Base-by-base conservation (phyloP, 768 basidiomycete species). In the Pisolithus microcarpus region DNA sequence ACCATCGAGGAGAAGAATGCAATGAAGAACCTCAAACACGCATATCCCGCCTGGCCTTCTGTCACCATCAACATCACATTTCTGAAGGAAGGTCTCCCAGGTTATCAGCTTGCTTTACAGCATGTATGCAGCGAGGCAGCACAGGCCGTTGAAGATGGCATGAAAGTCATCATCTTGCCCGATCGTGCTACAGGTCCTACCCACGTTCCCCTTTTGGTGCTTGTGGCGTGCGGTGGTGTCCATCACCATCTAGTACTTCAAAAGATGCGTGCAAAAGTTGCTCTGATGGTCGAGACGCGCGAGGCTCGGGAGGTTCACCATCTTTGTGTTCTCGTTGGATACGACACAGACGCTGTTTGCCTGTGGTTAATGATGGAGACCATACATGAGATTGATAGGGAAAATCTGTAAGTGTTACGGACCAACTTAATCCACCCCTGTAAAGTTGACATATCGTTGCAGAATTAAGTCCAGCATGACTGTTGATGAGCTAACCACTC, bases 291-390 rank as follows among this genome's bases (percentile, higher is more conserved):
- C 52, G 96, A 99, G 72, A 92, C 94, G n/a, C 95, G 79, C 37
- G 96, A 98, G 70, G 95, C 94, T 34, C 82, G 95, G 49, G 96
- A 71, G 21, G 94, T 98, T 3, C 96, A 99, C 61, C 94, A 98
- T 66, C 71, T 96, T 50, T 97, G 95, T 64, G 92, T 94, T 7
- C 81, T 99, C 43, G 84, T 99, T 48, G 94, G 95, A 4, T 99
- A 98, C 70, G 96, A 96, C 50, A 95, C 95, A 7, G 96, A 99
- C 64, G 95, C 92, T 19, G 74, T 99, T 46, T 96, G 92, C 69
- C 96, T 95, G 3, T 98, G 91, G 86, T 71, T 97, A 60, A 82
- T 89, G 67, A 84, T 97, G 81, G 95, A 98, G 71, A 84, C 87
- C 16, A 90, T 98, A 58, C 85, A 90, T 68, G 98, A 99, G 74